These are phyloP conservation scores for Grigorovia yakushimaensis DNA, from an alignment of 805 yeast species.

Conservation along the genomic window DNA sequence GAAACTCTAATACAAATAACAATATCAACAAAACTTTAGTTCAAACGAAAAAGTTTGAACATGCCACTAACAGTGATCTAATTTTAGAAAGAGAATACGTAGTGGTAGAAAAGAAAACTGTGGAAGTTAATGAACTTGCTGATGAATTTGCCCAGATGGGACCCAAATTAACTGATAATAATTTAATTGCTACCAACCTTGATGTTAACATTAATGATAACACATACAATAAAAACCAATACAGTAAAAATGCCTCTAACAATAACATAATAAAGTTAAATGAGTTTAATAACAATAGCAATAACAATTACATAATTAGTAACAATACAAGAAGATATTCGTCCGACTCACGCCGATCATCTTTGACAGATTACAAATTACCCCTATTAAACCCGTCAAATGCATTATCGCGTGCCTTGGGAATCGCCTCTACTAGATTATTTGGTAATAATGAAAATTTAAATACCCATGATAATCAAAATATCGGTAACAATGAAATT, in stretches of 20 bases:
- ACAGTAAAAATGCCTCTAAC: not conserved
- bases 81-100: constrained; percentile 79
- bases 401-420: constrained; percentile 80
- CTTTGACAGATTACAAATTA: constrained; percentile 39
- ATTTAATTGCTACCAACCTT: not conserved
- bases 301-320: not conserved
- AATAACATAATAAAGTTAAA: not conserved
- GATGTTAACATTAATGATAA: not conserved
- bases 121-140: constrained; percentile 91
- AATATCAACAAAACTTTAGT: not conserved
- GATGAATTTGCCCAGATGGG: constrained; percentile 60
- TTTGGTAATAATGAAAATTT: constrained; percentile 42
- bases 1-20: not conserved
- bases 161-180: not conserved
- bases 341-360: constrained; percentile 50
- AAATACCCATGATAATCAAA: constrained; percentile 1
- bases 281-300: not conserved
- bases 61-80: constrained; percentile 28
- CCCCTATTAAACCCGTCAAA: constrained; percentile 58
- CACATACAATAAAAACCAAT: not conserved
- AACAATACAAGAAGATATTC: constrained; percentile 44
- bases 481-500: constrained; percentile 14
- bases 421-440: constrained; percentile 76
- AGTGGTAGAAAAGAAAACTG: constrained; percentile 88
- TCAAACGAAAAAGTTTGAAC: not conserved